These are phyloP conservation scores for Myriosclerotinia duriaeana DNA, from an alignment of 2,329 filamentous ascomycete species.

Conservation along the genomic window DNA sequence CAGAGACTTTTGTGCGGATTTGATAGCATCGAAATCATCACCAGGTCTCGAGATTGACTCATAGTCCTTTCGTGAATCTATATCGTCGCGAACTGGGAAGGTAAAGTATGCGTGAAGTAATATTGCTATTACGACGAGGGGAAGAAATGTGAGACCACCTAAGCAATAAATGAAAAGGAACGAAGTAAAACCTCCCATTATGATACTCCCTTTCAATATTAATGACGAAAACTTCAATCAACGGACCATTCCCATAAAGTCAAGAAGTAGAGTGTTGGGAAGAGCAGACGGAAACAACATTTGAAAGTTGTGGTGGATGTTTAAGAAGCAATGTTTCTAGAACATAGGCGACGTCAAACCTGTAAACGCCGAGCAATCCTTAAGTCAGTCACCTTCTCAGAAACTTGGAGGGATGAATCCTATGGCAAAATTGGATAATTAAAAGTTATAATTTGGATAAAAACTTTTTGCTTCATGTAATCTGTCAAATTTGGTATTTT, in stretches of 20 bases:
- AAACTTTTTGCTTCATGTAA: background rate
- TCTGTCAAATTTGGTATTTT: background rate
- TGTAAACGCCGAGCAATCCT: slow-evolving; percentile 11
- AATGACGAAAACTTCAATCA: slow-evolving; percentile 8
- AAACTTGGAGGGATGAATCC: background rate
- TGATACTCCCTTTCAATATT: slow-evolving; percentile 27
- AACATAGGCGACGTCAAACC: slow-evolving; percentile 10
- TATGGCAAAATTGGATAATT: background rate
- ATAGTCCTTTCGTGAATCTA: slow-evolving; percentile 40
- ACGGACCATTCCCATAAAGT: slow-evolving; percentile 6
- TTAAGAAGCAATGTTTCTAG: slow-evolving; percentile 11
- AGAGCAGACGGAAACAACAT: slow-evolving; percentile 6
- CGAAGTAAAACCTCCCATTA: slow-evolving; percentile 39
- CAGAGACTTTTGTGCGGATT: slow-evolving; percentile 57
- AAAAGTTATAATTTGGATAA: background rate
- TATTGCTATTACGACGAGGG: slow-evolving; percentile 62
- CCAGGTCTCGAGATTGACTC: slow-evolving; percentile 54
- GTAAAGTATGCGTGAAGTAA: slow-evolving; percentile 68
- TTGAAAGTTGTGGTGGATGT: slow-evolving; percentile 12
- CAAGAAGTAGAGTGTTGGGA: slow-evolving; percentile 8
- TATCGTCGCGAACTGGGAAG: slow-evolving; percentile 55
- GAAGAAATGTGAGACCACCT: slow-evolving; percentile 85
- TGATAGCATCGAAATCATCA: slow-evolving; percentile 65
- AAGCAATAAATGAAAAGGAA: slow-evolving; percentile 78
- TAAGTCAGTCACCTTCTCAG: background rate